Conservation (phyloP, 1,139 yeast species). For the Suhomyces guaymorum region DNA sequence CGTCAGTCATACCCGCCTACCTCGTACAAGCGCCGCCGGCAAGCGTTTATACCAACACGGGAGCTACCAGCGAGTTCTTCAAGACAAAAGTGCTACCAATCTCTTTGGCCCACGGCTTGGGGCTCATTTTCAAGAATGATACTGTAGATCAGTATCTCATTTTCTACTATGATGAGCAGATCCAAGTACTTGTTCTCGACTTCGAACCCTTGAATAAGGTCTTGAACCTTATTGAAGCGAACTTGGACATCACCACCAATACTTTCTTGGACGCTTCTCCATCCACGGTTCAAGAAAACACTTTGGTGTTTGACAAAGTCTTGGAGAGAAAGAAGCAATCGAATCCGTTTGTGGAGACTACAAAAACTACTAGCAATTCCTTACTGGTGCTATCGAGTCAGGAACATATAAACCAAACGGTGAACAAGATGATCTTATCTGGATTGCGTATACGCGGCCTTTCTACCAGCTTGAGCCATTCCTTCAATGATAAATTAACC, state of each 20-base stretch:
- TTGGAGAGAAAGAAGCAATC: slow-evolving; percentile 28
- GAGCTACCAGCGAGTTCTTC: slow-evolving; percentile 29
- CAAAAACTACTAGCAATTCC: slow-evolving; percentile 12
- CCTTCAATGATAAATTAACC: slow-evolving; percentile 35
- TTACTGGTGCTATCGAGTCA: slow-evolving; percentile 27
- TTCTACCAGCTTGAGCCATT: slow-evolving; percentile 25
- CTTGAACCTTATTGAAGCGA: slow-evolving; percentile 1
- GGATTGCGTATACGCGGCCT: slow-evolving; percentile 48
- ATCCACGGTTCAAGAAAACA: slow-evolving; percentile 9
- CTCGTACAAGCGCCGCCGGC: slow-evolving; percentile 27
- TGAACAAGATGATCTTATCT: slow-evolving; percentile 39
- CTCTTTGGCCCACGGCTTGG: slow-evolving; percentile 13
- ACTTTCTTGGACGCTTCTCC: slow-evolving; percentile 7
- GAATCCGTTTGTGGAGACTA: slow-evolving; percentile 17
- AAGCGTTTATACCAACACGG: slow-evolving; percentile 28
- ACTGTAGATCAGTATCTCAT: slow-evolving; percentile 12
- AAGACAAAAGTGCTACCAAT: slow-evolving; percentile 20
- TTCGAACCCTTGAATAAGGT: slow-evolving; percentile 15
- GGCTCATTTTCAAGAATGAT: slow-evolving; percentile 16
- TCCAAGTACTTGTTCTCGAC: slow-evolving; percentile 16
- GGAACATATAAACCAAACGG: slow-evolving; percentile 37
- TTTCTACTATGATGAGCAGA: slow-evolving; percentile 13
- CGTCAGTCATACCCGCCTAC: slow-evolving; percentile 36
- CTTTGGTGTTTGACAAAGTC: slow-evolving; percentile 39
- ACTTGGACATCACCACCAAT: slow-evolving; percentile 4